Base-by-base conservation (phyloP, 208 protist genomes). In the Leishmania gerbilli region DNA sequence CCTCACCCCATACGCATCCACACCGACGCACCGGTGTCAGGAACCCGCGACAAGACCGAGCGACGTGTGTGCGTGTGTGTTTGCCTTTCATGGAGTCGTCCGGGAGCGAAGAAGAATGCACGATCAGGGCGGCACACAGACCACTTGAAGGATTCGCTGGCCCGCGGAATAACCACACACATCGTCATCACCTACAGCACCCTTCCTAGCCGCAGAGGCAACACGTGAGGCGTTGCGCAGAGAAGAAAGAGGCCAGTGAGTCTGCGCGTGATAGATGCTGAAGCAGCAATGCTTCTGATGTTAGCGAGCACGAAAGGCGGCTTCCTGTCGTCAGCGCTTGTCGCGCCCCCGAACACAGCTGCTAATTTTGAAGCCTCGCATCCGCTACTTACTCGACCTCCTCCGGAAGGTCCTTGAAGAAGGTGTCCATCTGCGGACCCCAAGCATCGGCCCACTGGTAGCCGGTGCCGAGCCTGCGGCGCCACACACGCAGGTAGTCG, bases 391-490 rank as follows among this genome's bases (percentile, higher is more conserved):
- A 90, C 79, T 95, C 87, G 67, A 93, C 92, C 34, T 85, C 84
- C 79, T 92, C 90, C 24, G 94, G 94, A 45, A 97, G 89, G 82
- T 96, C 92, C 84, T 89, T 90, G 85, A 87, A 97, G 75, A 97
- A 24, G 51, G 90, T 95, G 80, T 91, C 88, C 81, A 93, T 94
- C 85, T 94, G 83, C 71, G 89, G 90, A 75, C 94, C 94, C 92
- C 92, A 96, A 31, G 91, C 94, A 77, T 97, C 94, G 77, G 94
- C 80, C 94, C 94, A 97, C 90, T 95, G 82, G 88, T 97, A 97
- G 84, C 94, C 94, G 34, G 90, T 95, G 86, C 94, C 94, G 68
- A 97, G 84, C 84, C 95, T 96, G 84, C 92, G 89, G 83, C 88
- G 87, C 94, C 94, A 97, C 75, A 96, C 91, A 76, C 92, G 91